A percentile compares a stretch with the other conserved stretches of the same genome.
phyloP scores from a whole-genome alignment of 495 filamentous ascomycete genomes.

The Chaetomium tenue region DNA sequence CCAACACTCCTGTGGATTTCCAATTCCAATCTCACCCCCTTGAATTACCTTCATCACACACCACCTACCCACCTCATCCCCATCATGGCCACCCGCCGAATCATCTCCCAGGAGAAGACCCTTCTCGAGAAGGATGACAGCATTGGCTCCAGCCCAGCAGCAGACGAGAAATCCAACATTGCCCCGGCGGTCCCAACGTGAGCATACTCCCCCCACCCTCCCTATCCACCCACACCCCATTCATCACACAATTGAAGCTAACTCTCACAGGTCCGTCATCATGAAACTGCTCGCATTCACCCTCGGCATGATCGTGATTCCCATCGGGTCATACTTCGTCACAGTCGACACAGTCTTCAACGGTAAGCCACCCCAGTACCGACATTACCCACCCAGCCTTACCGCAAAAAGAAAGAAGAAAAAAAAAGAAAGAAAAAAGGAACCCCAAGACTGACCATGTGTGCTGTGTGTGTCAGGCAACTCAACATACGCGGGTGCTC shows the following conservation, averaged over 20 bases:
- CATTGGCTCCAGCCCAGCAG: slow-evolving; percentile 36
- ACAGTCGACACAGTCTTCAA: slow-evolving; percentile 72
- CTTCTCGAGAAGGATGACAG: slow-evolving; percentile 55
- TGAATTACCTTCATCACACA: background rate
- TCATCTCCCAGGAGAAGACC: slow-evolving; percentile 53
- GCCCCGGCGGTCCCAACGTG: slow-evolving; percentile 73
- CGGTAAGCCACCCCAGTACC: slow-evolving; percentile 50
- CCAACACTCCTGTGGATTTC: background rate
- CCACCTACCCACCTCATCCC: slow-evolving; percentile 24
- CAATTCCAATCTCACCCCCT: background rate
- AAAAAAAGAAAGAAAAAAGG: too few species aligned
- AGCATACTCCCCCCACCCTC: slow-evolving; percentile 31
- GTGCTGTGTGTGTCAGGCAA: slow-evolving; percentile 57
- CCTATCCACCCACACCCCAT: background rate
- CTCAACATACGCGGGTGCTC: slow-evolving; percentile 77
- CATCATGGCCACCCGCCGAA: slow-evolving; percentile 60
- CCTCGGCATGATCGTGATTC: slow-evolving; percentile 80
- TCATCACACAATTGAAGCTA: slow-evolving; percentile 15
- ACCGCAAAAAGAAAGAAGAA: too few species aligned
- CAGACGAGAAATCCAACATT: slow-evolving; percentile 49
- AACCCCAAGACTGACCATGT: background rate
- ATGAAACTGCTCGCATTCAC: slow-evolving; percentile 87
- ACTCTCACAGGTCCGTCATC: slow-evolving; percentile 70
- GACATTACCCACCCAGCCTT: background rate
- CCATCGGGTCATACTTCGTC: slow-evolving; percentile 83